phyloP scores from a whole-genome alignment of 2,329 filamentous ascomycete species.

The Penicillium olsonii region DNA sequence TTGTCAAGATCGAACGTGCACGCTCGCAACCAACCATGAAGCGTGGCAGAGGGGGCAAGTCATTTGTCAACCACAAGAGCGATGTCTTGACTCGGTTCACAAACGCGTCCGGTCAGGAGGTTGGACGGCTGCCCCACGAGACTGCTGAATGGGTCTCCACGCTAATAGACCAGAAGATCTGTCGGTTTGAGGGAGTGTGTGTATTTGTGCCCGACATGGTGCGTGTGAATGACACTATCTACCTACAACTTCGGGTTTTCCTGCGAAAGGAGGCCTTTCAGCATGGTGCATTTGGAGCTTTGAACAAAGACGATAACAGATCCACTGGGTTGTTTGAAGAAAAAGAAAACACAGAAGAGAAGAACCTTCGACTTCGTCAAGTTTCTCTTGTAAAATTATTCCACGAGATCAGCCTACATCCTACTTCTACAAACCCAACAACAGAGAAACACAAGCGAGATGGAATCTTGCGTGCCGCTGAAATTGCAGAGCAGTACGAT shows the following conservation, averaged over 20 bases:
- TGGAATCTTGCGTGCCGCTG: slow-evolving; percentile 80
- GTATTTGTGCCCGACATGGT: slow-evolving; percentile 85
- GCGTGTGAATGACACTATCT: slow-evolving; percentile 91
- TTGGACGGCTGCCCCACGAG: slow-evolving; percentile 85
- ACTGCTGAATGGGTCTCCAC: slow-evolving; percentile 89
- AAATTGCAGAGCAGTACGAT: slow-evolving; percentile 74
- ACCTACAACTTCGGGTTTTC: slow-evolving; percentile 79
- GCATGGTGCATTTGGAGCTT: slow-evolving; percentile 53
- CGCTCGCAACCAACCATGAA: slow-evolving; percentile 65
- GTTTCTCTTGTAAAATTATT: slow-evolving; percentile 86
- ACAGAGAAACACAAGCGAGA: slow-evolving; percentile 80
- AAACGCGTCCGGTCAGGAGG: slow-evolving; percentile 73
- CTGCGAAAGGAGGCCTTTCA: slow-evolving; percentile 75
- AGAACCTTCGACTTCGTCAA: slow-evolving; percentile 77
- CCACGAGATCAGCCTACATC: slow-evolving; percentile 81
- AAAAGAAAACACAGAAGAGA: slow-evolving; percentile 82
- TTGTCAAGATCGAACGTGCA: slow-evolving; percentile 82
- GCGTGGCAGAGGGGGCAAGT: slow-evolving; percentile 49
- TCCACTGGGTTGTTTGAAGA: slow-evolving; percentile 76
- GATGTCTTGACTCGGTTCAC: slow-evolving; percentile 94
- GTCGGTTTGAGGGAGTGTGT: slow-evolving; percentile 81
- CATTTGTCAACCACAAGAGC: slow-evolving; percentile 60
- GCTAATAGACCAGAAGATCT: slow-evolving; percentile 85
- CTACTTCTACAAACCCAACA: slow-evolving; percentile 70
- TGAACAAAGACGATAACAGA: slow-evolving; percentile 64